Evolutionary conservation across 441 rosid genomes (phyloP), one percentile per base, ranked within the genome.

Genomic region (Cnidoscolus chayamansa): DNA sequence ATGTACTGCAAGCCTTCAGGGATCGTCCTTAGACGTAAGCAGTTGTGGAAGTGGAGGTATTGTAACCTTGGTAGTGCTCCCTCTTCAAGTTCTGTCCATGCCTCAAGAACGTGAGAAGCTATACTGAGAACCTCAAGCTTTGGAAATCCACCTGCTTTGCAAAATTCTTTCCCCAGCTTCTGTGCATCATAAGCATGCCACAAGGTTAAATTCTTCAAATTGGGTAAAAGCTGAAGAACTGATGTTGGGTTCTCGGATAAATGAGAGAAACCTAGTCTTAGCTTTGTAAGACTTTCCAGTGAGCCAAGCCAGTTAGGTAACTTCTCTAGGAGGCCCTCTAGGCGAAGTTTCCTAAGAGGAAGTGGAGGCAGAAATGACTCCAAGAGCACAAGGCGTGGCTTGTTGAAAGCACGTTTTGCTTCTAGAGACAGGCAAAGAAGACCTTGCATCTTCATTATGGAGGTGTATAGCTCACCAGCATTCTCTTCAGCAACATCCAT

Each of bases 1-100:
- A 85, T 69, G 53, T 76, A 78, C 73, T 85, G 84, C 74, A 85
- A 68, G 20, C 84, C 85, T 70, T 85, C 88, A 10, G 82, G 84
- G 56, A 81, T 84, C 82, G 78, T 81, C 72, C 76, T 78, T 55
- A 78, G 73, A 17, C 54, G 11, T 65, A 30, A 59, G 71, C 86
- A 83, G 68, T 73, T 76, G 54, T 78, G 88, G 48, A 81, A 35
- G 37, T 71, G 78, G 72, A 85, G 85, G 55, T 67, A 74, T 19
- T 70, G 68, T 73, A 85, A 74, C 60, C 81, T 78, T 37, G 84
- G 84, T 20, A 81, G 70, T 50, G 84, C 86, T 80, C 82, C 86
- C 25, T 83, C 80, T 78, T 83, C 82, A 62, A 83, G 63, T 68
- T 85, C 85, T 62, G 80, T 78, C 85, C 80, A 78, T 59, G 80